phyloP scores from a whole-genome alignment of 768 basidiomycete genomes.

The Leccinellum rugosiceps region DNA sequence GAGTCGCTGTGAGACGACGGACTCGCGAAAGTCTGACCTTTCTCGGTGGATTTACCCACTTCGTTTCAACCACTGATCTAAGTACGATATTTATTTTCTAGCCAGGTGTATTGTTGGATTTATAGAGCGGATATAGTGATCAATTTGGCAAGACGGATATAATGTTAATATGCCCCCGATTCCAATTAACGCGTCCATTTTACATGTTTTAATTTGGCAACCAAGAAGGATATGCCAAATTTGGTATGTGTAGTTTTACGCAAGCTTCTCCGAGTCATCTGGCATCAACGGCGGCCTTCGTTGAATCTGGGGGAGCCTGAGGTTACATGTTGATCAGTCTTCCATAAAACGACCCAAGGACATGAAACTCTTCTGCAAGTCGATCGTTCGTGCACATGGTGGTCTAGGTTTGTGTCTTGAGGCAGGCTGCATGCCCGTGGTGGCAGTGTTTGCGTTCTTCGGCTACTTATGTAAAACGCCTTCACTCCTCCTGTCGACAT shows the following conservation, averaged over 20 bases:
- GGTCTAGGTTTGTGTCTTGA: neutral
- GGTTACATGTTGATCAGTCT: neutral
- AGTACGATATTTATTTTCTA: neutral
- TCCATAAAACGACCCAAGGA: neutral
- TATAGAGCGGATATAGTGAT: neutral
- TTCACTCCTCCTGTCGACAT: no score
- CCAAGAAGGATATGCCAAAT: conserved; percentile 20
- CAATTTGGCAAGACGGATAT: neutral
- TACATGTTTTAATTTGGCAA: neutral
- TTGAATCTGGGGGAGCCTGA: neutral
- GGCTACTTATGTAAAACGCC: neutral
- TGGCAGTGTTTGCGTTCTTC: neutral
- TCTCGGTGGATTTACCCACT: neutral
- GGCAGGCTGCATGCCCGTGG: neutral
- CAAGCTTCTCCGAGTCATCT: neutral
- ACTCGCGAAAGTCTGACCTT: neutral
- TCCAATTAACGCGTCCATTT: neutral
- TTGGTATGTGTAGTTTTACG: conserved; percentile 25
- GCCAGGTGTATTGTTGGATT: neutral
- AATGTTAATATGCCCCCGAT: neutral
- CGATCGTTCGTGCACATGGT: neutral
- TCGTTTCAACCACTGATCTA: neutral
- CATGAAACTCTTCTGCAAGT: neutral
- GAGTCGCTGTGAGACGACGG: neutral
- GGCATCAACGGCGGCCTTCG: neutral